phyloP scores from a whole-genome alignment of 257 asterid genomes.

The Ilex aquifolium region DNA sequence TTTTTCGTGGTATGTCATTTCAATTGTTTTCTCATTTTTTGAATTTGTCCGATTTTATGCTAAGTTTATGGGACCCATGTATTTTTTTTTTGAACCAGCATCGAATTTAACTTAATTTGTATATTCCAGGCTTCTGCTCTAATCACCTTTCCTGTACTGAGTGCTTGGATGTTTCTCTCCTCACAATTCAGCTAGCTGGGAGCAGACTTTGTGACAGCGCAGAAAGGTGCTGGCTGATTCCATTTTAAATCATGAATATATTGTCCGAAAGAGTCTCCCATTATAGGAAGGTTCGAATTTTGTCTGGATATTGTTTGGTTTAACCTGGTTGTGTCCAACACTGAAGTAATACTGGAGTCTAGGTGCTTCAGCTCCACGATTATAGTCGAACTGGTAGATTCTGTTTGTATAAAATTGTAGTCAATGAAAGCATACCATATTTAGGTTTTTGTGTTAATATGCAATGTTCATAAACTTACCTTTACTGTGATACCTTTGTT shows the following conservation, averaged over 20 bases:
- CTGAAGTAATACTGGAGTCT: too few species aligned
- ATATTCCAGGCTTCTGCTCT: conserved; percentile 63
- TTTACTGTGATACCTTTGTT: too few species aligned
- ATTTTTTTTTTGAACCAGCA: background rate
- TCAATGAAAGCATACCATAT: too few species aligned
- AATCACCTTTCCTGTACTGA: conserved; percentile 56
- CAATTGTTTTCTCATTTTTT: conserved; percentile 1
- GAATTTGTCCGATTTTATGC: background rate
- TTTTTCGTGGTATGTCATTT: conserved; percentile 54
- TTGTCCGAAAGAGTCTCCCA: background rate
- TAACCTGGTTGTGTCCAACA: too few species aligned
- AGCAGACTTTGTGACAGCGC: conserved; percentile 4
- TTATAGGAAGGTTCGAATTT: background rate
- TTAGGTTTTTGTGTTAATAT: too few species aligned
- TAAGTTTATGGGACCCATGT: background rate
- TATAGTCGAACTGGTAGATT: too few species aligned
- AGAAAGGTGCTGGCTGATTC: conserved; percentile 11
- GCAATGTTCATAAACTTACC: too few species aligned
- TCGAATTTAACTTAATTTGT: conserved; percentile 12
- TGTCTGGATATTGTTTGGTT: too few species aligned
- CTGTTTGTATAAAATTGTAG: too few species aligned
- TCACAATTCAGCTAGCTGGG: conserved; percentile 42
- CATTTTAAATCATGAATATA: background rate
- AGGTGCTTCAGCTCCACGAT: too few species aligned
- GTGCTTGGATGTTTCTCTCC: conserved; percentile 40